Percentiles rank a stretch among this genome's conserved stretches.
These are phyloP conservation scores for Isabelozyma heimii DNA, from an alignment of 805 yeast species.

Conservation along the genomic window DNA sequence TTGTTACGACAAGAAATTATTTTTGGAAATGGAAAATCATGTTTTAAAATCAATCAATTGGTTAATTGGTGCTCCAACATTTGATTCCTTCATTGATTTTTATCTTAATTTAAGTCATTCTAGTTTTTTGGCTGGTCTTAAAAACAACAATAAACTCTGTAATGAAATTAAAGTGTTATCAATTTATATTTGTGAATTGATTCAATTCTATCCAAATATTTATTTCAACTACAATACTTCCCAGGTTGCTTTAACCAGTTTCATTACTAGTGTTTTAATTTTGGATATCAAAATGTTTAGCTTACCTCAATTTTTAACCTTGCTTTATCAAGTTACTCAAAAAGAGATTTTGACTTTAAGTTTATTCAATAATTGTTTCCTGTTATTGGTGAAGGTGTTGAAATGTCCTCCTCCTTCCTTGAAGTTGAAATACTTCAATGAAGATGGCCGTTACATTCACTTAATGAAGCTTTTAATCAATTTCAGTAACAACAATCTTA, in stretches of 20 bases:
- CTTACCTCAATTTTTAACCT: slow-evolving; percentile 15
- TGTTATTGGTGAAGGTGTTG: slow-evolving; percentile 33
- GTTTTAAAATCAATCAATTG: slow-evolving; percentile 62
- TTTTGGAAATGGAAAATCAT: slow-evolving; percentile 68
- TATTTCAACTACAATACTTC: slow-evolving; percentile 58
- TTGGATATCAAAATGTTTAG: slow-evolving; percentile 28
- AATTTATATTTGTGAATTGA: slow-evolving; percentile 61
- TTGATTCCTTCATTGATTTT: slow-evolving; percentile 62
- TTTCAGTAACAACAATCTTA: slow-evolving; percentile 19
- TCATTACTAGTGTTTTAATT: slow-evolving; percentile 41
- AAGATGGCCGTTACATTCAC: slow-evolving; percentile 29
- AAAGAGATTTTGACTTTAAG: slow-evolving; percentile 15
- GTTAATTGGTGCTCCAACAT: slow-evolving; percentile 60
- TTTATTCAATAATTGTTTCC: slow-evolving; percentile 15
- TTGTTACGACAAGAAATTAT: slow-evolving; percentile 53
- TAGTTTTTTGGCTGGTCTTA: slow-evolving; percentile 23
- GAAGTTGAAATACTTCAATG: slow-evolving; percentile 43
- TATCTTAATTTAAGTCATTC: slow-evolving; percentile 36
- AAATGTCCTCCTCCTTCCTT: slow-evolving; percentile 47
- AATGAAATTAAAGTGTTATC: slow-evolving; percentile 55
- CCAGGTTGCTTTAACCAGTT: slow-evolving; percentile 42
- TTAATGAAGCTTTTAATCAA: slow-evolving; percentile 35
- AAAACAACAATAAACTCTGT: slow-evolving; percentile 23
- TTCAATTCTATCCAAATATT: slow-evolving; percentile 59
- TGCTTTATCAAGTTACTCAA: slow-evolving; percentile 15